Conservation (phyloP, 306 rosid genomes). For the Prunus padus region DNA sequence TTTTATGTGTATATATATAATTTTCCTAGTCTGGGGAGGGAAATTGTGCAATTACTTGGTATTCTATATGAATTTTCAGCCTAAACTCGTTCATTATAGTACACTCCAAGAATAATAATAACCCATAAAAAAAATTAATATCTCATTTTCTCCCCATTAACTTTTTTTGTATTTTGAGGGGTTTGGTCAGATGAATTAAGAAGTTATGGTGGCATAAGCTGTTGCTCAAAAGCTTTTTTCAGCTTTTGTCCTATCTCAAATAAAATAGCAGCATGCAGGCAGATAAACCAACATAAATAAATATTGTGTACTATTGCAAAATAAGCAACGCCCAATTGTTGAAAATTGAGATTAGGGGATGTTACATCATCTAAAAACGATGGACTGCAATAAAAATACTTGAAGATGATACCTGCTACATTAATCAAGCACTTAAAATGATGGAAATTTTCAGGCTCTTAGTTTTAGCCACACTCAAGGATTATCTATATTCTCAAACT, state of each 20-base stretch:
- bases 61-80: background rate
- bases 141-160: background rate
- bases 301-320: too few relatives aligned
- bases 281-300: background rate
- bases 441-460: background rate
- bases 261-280: background rate
- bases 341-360: background rate
- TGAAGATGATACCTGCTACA: background rate
- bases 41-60: background rate
- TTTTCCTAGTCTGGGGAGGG: background rate
- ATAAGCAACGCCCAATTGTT: background rate
- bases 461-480: conserved; percentile 17
- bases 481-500: background rate
- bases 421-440: background rate
- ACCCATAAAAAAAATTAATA: too few relatives aligned
- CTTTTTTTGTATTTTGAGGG: too few relatives aligned
- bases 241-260: conserved; percentile 5
- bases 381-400: conserved; percentile 11
- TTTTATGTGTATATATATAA: background rate
- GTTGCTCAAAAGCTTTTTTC: conserved; percentile 17
- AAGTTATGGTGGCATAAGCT: background rate
- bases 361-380: background rate
- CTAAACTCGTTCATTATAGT: background rate
- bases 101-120: background rate
- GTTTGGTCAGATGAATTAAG: background rate